These are phyloP conservation scores for Stereum hirsutum DNA, from an alignment of 1,284 basidiomycete species.

Conservation along the genomic window DNA sequence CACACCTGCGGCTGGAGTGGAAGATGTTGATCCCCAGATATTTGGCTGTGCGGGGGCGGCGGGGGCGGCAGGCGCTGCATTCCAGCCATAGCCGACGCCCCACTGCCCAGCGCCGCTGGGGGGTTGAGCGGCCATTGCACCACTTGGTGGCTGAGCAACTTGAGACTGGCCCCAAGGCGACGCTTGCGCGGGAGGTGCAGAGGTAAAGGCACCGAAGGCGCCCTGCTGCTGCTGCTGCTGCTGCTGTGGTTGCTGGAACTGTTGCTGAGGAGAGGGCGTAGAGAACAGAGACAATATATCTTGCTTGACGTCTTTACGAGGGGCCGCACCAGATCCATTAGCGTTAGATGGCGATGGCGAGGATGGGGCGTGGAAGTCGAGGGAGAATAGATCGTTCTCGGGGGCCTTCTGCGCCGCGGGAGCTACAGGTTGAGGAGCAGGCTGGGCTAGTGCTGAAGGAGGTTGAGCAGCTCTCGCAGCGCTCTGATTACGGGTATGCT, in stretches of 20 bases:
- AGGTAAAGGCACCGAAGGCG: neutral
- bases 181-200: neutral
- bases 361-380: slow-evolving; percentile 68
- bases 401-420: slow-evolving; percentile 13
- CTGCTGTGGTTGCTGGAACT: slow-evolving; percentile 13
- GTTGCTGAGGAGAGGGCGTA: slow-evolving; percentile 26
- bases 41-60: slow-evolving; percentile 8
- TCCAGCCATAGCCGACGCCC: slow-evolving; percentile 12
- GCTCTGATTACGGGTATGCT: slow-evolving; percentile 16
- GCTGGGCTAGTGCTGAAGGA: slow-evolving; percentile 15
- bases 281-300: slow-evolving; percentile 85
- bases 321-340: slow-evolving; percentile 22
- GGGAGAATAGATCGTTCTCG: slow-evolving; percentile 70
- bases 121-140: slow-evolving; percentile 1
- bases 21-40: slow-evolving; percentile 12
- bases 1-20: slow-evolving; percentile 14
- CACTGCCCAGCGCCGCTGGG: slow-evolving; percentile 6
- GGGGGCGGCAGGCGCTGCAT: slow-evolving; percentile 1
- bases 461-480: slow-evolving; percentile 16
- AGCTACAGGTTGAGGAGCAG: slow-evolving; percentile 11
- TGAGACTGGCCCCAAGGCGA: slow-evolving; percentile 12
- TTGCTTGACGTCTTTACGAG: slow-evolving; percentile 70
- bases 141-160: slow-evolving; percentile 5
- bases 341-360: slow-evolving; percentile 24
- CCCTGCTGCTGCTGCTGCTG: slow-evolving; percentile 7